Evolutionary conservation across 2,329 filamentous ascomycete species (phyloP), one percentile per base, ranked within the genome.

Genomic region (Cladosporium sp.): DNA sequence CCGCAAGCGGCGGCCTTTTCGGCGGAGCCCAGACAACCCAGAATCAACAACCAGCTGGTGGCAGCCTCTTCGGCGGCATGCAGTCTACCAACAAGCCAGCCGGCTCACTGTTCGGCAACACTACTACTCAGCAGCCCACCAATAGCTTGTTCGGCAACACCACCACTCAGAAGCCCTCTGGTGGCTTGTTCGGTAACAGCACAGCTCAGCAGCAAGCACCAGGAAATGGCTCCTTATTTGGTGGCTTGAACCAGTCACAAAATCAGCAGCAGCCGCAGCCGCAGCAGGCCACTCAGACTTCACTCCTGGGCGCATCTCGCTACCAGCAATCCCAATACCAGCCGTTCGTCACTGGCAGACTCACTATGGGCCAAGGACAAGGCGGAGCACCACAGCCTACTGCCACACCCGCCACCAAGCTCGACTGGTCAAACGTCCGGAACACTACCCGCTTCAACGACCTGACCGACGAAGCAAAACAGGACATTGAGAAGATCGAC

Each of bases 371-470:
- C 64, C 84, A 85, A 70, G 77, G 80, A 67, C 73, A 72, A 63
- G 77, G 80, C 68, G 73, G 72, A 64, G 51, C 69, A 30, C 49
- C 69, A 39, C 80, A 83, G 59, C 83, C 85, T 21, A 67, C 53
- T 51, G 65, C 69, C 84, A 85, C 61, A 62, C 67, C 70, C 83
- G 91, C 90, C 21, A 90, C 92, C 21, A 89, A 91, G 73, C 91
- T 96, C 72, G 91, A 95, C 77, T 79, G 91, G 61, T 86, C 86
- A 71, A 91, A 91, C 74, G 83, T 98, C 67, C 88, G 92, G 61
- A 90, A 91, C 18, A 96, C 93, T 0, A 97, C 93, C 3, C 91
- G 95, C 67, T 97, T 95, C 81, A 92, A 93, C 75, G 94, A 97
- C 77, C 88, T 97, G 30, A 88, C 91, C 67, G 90, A 94, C 70